phyloP scores from a whole-genome alignment of 768 basidiomycete species.

The Trametes cinnabarina region DNA sequence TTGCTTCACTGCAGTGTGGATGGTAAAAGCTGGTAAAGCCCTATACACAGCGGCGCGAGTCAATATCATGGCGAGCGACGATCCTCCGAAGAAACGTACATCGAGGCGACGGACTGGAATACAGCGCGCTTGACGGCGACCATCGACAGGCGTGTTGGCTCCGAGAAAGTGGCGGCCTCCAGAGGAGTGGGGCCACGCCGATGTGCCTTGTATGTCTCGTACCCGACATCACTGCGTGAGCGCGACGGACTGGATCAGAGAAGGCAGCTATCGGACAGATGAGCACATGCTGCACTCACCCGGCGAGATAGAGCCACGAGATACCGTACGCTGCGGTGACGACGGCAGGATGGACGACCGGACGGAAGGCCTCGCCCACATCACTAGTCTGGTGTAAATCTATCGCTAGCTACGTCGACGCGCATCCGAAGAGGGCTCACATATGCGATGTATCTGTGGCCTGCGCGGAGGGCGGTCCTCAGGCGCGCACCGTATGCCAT shows the following conservation, averaged over 20 bases:
- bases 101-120: constrained; percentile 81
- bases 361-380: constrained; percentile 80
- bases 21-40: constrained; percentile 82
- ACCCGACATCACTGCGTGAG: constrained; percentile 58
- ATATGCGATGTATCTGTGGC: constrained; percentile 74
- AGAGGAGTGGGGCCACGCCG: constrained; percentile 61
- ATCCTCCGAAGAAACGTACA: constrained; percentile 44
- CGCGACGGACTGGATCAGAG: background rate
- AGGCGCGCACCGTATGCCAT: constrained; percentile 78
- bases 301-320: constrained; percentile 77
- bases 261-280: background rate
- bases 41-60: constrained; percentile 33
- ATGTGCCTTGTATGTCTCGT: constrained; percentile 79
- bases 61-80: constrained; percentile 3
- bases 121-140: constrained; percentile 73
- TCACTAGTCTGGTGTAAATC: constrained; percentile 61
- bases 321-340: constrained; percentile 79
- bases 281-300: constrained; percentile 35
- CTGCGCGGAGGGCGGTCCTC: constrained; percentile 69
- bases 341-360: constrained; percentile 67
- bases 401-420: constrained; percentile 20
- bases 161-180: constrained; percentile 69
- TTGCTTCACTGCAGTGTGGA: constrained; percentile 78
- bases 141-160: constrained; percentile 64
- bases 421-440: constrained; percentile 39